Evolutionary conservation across 2,329 filamentous ascomycete genomes (phyloP), one percentile per base, ranked within the genome.

Genomic region (Apiospora kogelbergensis): DNA sequence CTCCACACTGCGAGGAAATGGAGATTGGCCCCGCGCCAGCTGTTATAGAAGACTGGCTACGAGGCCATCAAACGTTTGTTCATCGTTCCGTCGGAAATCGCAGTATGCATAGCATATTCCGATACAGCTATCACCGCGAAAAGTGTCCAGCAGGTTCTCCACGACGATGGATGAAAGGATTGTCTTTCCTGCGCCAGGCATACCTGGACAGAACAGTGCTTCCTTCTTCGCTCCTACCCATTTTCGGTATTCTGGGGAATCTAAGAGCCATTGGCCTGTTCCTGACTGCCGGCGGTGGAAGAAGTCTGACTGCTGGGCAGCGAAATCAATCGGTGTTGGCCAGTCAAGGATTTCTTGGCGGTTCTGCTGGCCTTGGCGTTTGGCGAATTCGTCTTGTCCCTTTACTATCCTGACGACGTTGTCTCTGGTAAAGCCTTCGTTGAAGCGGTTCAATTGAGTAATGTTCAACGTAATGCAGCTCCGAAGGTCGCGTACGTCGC

Each of bases 121-220:
- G n/a, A 66, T 41, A 30, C 30, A 57, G 22, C 48, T n/a, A 15
- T 57, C 48, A 22, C 15, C 20, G 48, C 5, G 37, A 45, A 45
- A 45, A 13, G 22, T 66, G 64, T 17, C 80, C 26, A 42, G 24
- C 1, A 87, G 75, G n/a, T 85, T 30, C 3, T 86, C 76, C 0
- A 86, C 71, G 0, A 83, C 78, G 20, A 81, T 79, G 0, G 83
- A 79, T 0, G 81, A 74, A 0, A 84, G 68, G 6, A 85, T 82
- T 0, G 84, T 86, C 73, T 86, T 87, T 0, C 84, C 84, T 0
- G 83, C 81, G 7, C 84, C 84, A 1, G 84, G 84, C 20, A 84
- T 83, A 0, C 84, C 83, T 4, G 79, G 79, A 70, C 83, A 87
- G 68, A 84, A 85, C 0, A 87, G 69, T 0, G 76, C 83, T 26